Evolutionary conservation across 1,139 yeast genomes (phyloP).

Genomic region (Suhomyces chickasaworum): DNA sequence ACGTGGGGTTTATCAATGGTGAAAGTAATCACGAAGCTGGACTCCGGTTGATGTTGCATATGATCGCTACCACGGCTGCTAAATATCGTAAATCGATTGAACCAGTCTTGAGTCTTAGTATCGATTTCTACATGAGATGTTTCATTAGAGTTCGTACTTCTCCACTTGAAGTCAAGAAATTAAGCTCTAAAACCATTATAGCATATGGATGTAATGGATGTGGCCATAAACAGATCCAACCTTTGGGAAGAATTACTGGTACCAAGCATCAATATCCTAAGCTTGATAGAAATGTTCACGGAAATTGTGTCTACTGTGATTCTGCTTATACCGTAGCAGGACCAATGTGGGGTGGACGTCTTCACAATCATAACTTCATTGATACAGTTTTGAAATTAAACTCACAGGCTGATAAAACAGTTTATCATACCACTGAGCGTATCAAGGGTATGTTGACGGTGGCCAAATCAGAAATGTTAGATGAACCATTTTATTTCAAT

Average conservation of each 20-base stretch:
- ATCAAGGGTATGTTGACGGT: constrained; percentile 90
- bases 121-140: constrained; percentile 89
- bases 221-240: constrained; percentile 69
- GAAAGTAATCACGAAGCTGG: constrained; percentile 96
- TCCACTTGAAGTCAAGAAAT: constrained; percentile 77
- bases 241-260: constrained; percentile 61
- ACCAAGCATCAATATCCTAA: constrained; percentile 42
- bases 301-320: constrained; percentile 67
- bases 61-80: constrained; percentile 83
- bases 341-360: constrained; percentile 90
- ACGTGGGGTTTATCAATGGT: constrained; percentile 62
- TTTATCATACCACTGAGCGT: constrained; percentile 78
- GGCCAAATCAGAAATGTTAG: constrained; percentile 67
- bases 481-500: constrained; percentile 77
- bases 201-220: constrained; percentile 89
- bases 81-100: constrained; percentile 84
- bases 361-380: constrained; percentile 72
- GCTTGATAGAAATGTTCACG: constrained; percentile 12
- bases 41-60: constrained; percentile 73
- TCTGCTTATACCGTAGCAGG: constrained; percentile 79
- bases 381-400: constrained; percentile 61
- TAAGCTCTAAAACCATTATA: constrained; percentile 73
- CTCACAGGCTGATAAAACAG: constrained; percentile 45
- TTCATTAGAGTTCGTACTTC: constrained; percentile 75
- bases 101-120: constrained; percentile 80